phyloP scores from a whole-genome alignment of 495 filamentous ascomycete species.

The Hypoxylon rickii region DNA sequence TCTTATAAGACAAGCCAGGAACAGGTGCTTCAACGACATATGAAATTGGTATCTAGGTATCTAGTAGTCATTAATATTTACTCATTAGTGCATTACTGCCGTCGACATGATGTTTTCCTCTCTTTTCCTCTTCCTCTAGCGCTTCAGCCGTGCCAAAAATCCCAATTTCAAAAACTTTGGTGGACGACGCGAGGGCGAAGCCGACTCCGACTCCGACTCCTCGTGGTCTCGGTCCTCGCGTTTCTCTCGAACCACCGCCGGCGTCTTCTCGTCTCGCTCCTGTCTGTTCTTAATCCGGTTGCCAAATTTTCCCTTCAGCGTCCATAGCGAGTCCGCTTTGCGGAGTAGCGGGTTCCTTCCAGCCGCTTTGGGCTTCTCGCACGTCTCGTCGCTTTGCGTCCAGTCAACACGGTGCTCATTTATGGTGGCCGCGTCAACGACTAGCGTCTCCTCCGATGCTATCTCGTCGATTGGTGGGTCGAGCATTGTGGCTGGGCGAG shows the following conservation, averaged over 20 bases:
- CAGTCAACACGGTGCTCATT: slow-evolving; percentile 48
- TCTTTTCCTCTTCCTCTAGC: slow-evolving; percentile 28
- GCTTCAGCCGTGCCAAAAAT: slow-evolving; percentile 37
- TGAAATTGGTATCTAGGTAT: background rate
- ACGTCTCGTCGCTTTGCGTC: slow-evolving; percentile 50
- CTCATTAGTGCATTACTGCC: background rate
- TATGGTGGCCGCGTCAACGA: slow-evolving; percentile 14
- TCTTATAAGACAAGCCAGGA: too few species aligned
- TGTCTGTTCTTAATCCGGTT: slow-evolving; percentile 13
- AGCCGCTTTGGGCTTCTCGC: slow-evolving; percentile 19
- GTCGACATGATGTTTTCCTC: background rate
- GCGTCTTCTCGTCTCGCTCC: slow-evolving; percentile 3
- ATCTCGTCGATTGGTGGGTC: slow-evolving; percentile 20
- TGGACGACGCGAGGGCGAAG: slow-evolving; percentile 1
- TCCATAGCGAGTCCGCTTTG: slow-evolving; percentile 49
- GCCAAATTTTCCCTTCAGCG: slow-evolving; percentile 37
- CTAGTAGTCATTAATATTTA: slow-evolving; percentile 1
- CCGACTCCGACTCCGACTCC: background rate
- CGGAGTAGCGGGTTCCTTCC: slow-evolving; percentile 37
- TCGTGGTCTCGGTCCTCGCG: too few species aligned
- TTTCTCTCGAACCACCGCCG: slow-evolving; percentile 9
- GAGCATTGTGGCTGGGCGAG: background rate
- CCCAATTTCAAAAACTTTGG: slow-evolving; percentile 27
- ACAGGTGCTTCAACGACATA: background rate
- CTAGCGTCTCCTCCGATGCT: slow-evolving; percentile 31